These are phyloP conservation scores for Hypomontagnella monticulosa DNA, from an alignment of 495 filamentous ascomycete species.

Conservation along the genomic window DNA sequence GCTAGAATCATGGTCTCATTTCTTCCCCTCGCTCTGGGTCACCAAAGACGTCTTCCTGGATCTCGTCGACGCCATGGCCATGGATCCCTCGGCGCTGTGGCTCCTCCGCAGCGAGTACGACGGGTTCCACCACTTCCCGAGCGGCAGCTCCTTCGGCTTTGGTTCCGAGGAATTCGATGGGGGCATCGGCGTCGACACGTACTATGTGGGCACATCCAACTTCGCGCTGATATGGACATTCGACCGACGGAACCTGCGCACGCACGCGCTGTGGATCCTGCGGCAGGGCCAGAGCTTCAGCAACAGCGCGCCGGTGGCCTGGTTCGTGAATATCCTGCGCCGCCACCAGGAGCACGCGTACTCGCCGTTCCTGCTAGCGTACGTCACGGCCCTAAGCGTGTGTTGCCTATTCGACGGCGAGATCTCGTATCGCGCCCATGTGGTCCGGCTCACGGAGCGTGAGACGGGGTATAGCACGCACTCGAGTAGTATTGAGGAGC, in stretches of 20 bases:
- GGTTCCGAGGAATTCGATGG: background rate
- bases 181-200: conserved; percentile 20
- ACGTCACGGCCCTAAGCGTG: conserved; percentile 33
- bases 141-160: too few relatives aligned
- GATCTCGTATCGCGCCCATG: conserved; percentile 31
- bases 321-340: conserved; percentile 34
- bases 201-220: conserved; percentile 41
- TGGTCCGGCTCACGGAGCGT: conserved; percentile 34
- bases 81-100: conserved; percentile 35
- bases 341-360: conserved; percentile 23
- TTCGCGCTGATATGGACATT: conserved; percentile 43
- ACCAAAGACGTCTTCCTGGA: conserved; percentile 30
- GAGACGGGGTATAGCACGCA: conserved; percentile 30
- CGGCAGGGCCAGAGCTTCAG: conserved; percentile 22
- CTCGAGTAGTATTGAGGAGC: conserved; percentile 29
- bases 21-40: conserved; percentile 19
- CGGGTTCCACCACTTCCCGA: conserved; percentile 30
- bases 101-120: conserved; percentile 38
- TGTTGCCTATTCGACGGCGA: conserved; percentile 37
- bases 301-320: conserved; percentile 23
- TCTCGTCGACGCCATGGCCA: conserved; percentile 26
- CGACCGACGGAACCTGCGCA: conserved; percentile 15
- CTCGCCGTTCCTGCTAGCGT: conserved; percentile 37
- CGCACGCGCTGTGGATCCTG: conserved; percentile 32
- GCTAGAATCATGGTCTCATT: conserved; percentile 32